Evolutionary conservation across 140 eudicot species (phyloP), one percentile per base, ranked within the genome.

Genomic region (Ambrosia hybrid): DNA sequence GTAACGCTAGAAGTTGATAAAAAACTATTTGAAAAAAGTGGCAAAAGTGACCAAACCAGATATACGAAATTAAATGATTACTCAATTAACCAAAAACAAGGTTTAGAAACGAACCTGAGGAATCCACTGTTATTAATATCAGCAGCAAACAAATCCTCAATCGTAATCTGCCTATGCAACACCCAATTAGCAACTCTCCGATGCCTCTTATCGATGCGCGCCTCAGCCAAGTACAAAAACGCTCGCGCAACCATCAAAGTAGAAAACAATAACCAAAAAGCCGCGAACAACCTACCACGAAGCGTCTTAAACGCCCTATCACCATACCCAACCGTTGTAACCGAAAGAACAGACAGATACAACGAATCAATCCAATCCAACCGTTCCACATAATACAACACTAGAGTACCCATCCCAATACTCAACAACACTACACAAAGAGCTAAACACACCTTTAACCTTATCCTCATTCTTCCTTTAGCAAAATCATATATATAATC

Each of bases 241-340:
- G 96, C 89, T 4, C 96, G 78, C 0, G 96, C 97, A 38, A 91
- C 96, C 30, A 89, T 94, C 59, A 91, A 66, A 0, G 96, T 91
- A 1, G 93, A 86, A 13, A 91, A 70, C 69, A 88, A 74, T 9
- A 91, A 84, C 97, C 97, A 91, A 39, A 91, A 4, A 3, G 84
- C 68, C 0, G 97, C 97, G 73, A 88, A 88, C 11, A 81, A 14
- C 36, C 97, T 70, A 13, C 96, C 97, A 0, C 61, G 16, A 45
- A 79, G 62, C 10, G 96, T 82, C 72, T 57, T 73, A 34, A 91
- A 91, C 0, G 96, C 97, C 60, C 78, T 73, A 68, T 91, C 97
- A 17, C 97, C 96, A 72, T 88, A 91, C 1, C 97, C 97, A 65
- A 91, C 97, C 0, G 97, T 88, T 4, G 96, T 91, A 7, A 91